Percentiles rank a stretch among this genome's conserved stretches.
phyloP scores from a whole-genome alignment of 352 stramenopile species.

The Saprolegnia diclina region DNA sequence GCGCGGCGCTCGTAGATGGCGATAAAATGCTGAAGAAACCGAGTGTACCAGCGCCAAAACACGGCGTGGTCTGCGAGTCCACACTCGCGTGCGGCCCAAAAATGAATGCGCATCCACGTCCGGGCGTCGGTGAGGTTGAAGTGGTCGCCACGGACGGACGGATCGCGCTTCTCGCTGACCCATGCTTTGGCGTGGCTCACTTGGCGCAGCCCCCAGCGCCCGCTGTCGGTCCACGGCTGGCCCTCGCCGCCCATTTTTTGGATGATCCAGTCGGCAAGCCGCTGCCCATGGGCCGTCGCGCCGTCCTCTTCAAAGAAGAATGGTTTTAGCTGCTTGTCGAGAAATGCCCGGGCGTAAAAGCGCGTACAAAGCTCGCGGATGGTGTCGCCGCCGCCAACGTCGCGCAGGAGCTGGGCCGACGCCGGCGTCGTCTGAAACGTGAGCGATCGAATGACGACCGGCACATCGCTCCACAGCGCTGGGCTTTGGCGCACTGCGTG shows the following conservation, averaged over 20 bases:
- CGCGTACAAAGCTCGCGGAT: conserved; percentile 20
- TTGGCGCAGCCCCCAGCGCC: conserved; percentile 17
- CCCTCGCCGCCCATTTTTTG: conserved; percentile 26
- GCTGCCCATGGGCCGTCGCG: conserved; percentile 16
- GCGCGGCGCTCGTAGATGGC: conserved; percentile 42
- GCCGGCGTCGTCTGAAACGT: background rate
- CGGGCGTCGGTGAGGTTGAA: conserved; percentile 52
- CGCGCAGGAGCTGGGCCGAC: background rate
- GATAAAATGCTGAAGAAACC: conserved; percentile 58
- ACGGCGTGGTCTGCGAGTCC: conserved; percentile 32
- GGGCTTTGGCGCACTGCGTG: background rate
- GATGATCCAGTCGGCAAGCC: conserved; percentile 25
- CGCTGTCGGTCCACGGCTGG: conserved; percentile 14
- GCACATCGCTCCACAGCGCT: background rate
- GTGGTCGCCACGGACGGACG: conserved; percentile 31
- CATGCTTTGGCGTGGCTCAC: conserved; percentile 17
- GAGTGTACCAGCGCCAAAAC: conserved; percentile 50
- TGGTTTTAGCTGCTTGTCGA: conserved; percentile 21
- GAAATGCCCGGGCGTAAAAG: conserved; percentile 23
- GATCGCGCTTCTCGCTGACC: conserved; percentile 13
- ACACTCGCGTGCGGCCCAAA: conserved; percentile 47
- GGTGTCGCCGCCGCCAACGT: conserved; percentile 15
- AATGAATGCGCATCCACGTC: conserved; percentile 66
- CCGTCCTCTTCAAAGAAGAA: conserved; percentile 25
- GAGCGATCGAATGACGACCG: background rate